A percentile compares a stretch with the other conserved stretches of the same genome.
Conservation (phyloP, 208 protist genomes). For the Leishmania tropica region DNA sequence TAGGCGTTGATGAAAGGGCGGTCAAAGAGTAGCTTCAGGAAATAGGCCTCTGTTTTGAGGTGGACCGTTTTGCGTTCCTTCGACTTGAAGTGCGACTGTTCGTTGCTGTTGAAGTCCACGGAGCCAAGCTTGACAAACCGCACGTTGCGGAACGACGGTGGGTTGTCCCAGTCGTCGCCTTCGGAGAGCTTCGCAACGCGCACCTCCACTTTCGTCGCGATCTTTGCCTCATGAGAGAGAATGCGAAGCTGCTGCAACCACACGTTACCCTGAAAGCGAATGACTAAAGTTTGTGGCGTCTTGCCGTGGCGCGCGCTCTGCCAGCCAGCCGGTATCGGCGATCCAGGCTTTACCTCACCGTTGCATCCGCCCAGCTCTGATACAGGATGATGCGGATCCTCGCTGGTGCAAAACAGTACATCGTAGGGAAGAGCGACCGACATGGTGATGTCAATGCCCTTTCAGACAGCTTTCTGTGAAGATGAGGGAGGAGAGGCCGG, state of each 20-base stretch:
- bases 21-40: conserved; percentile 88
- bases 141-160: conserved; percentile 68
- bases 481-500: not conserved
- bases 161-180: conserved; percentile 28
- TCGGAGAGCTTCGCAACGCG: conserved; percentile 60
- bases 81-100: conserved; percentile 72
- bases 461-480: not conserved
- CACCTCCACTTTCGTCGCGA: conserved; percentile 86
- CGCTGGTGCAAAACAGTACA: conserved; percentile 81
- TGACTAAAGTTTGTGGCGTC: conserved; percentile 78
- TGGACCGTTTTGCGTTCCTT: conserved; percentile 93
- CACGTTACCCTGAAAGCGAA: conserved; percentile 88
- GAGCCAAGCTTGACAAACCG: conserved; percentile 81
- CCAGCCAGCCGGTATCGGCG: conserved; percentile 56
- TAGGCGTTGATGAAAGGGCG: conserved; percentile 66
- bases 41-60: conserved; percentile 80
- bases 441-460: conserved; percentile 13
- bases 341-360: conserved; percentile 10
- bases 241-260: conserved; percentile 84
- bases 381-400: conserved; percentile 70
- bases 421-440: conserved; percentile 66
- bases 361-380: conserved; percentile 45
- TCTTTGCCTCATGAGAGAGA: conserved; percentile 87
- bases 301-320: conserved; percentile 72
- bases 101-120: conserved; percentile 84